Evolutionary conservation across 2,329 filamentous ascomycete genomes (phyloP).

Genomic region (Chrysoporthe deuterocubensis): DNA sequence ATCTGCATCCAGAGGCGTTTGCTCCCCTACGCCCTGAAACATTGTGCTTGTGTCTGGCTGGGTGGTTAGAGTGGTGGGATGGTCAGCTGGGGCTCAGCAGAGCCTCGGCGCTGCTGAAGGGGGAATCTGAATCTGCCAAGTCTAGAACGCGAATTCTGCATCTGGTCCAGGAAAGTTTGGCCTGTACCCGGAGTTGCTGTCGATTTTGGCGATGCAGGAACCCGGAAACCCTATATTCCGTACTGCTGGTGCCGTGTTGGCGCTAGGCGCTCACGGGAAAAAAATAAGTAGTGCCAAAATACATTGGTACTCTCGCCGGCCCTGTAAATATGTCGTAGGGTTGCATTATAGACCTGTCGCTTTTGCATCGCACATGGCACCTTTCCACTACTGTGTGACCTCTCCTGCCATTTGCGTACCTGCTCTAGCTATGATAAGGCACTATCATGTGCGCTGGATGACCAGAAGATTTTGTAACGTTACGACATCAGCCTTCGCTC

Average conservation of each 20-base stretch:
- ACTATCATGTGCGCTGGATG: constrained; percentile 8
- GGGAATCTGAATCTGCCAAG: background rate
- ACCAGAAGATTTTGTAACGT: constrained; percentile 2
- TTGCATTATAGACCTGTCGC: background rate
- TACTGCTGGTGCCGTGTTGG: background rate
- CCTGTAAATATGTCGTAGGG: background rate
- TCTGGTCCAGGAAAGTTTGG: background rate
- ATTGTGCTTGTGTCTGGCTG: background rate
- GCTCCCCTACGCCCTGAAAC: background rate
- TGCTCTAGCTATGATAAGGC: background rate
- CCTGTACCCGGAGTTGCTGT: background rate
- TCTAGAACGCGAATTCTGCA: background rate
- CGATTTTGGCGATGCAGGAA: constrained; percentile 1
- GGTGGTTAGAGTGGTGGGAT: background rate
- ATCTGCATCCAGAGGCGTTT: background rate
- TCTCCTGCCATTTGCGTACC: constrained; percentile 9
- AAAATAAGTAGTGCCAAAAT: constrained; percentile 1
- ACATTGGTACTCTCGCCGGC: background rate
- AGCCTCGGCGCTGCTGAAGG: background rate
- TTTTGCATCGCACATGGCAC: background rate
- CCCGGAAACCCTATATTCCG: background rate
- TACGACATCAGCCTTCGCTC: background rate
- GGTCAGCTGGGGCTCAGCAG: background rate
- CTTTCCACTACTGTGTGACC: constrained; percentile 3
- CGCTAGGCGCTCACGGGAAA: background rate